Conservation (phyloP, 768 basidiomycete species). For the Kwoniella bestiolae region DNA sequence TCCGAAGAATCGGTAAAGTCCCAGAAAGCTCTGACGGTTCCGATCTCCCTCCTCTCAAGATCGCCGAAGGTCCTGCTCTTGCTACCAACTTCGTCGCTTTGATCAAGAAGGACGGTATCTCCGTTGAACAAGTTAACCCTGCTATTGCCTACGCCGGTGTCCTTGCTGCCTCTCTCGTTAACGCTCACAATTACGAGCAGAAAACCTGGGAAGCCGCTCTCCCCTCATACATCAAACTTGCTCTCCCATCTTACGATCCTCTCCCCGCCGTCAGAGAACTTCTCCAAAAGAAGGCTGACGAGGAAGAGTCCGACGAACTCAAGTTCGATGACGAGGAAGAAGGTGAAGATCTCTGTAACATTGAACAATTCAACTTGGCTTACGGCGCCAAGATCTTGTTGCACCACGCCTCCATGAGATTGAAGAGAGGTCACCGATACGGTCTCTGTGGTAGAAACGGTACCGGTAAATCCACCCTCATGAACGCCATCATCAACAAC, state of each 20-base stretch:
- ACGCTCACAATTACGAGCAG: slow-evolving; percentile 88
- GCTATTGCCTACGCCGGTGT: slow-evolving; percentile 72
- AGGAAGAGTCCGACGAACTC: slow-evolving; percentile 68
- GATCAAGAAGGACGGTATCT: slow-evolving; percentile 81
- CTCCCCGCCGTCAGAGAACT: slow-evolving; percentile 75
- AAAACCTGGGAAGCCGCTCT: slow-evolving; percentile 79
- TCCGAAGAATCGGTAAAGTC: slow-evolving; percentile 92
- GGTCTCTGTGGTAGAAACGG: slow-evolving; percentile 98
- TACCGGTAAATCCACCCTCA: slow-evolving; percentile 75
- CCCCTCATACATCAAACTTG: slow-evolving; percentile 73
- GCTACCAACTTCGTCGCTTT: slow-evolving; percentile 70
- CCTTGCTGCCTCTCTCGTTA: slow-evolving; percentile 84
- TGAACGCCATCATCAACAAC: slow-evolving; percentile 58
- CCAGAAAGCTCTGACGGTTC: slow-evolving; percentile 83
- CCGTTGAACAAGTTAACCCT: slow-evolving; percentile 65
- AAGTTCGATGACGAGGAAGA: slow-evolving; percentile 87
- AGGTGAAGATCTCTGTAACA: slow-evolving; percentile 98
- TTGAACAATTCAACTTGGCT: slow-evolving; percentile 91
- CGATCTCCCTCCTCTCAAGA: slow-evolving; percentile 82
- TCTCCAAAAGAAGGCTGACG: slow-evolving; percentile 85
- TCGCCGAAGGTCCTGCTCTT: slow-evolving; percentile 71
- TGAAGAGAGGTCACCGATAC: slow-evolving; percentile 98
- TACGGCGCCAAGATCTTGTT: slow-evolving; percentile 98
- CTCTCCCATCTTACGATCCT: slow-evolving; percentile 69
- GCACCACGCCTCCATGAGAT: slow-evolving; percentile 93